Evolutionary conservation across 2,329 filamentous ascomycete genomes (phyloP), one percentile per base, ranked within the genome.

Genomic region (Alternaria conjuncta): DNA sequence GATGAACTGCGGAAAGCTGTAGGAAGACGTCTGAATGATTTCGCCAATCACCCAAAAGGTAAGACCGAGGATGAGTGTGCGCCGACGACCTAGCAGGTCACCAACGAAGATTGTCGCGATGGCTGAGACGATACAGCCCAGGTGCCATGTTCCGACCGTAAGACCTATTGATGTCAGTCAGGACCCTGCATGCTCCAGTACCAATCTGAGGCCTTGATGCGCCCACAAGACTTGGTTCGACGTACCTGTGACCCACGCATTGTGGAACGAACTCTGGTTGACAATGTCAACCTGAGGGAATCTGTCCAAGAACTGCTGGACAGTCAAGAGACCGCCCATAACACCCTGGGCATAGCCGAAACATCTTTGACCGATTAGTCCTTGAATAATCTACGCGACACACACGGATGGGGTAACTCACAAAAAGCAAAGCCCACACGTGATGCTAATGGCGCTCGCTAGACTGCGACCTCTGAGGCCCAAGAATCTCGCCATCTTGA

Each of bases 291-390:
- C 55, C 49, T 72, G 70, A 15, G 74, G 75, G 54, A 75, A 77
- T 26, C 62, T 62, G 15, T 69, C 71, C 4, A 88, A 81, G 71
- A 91, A 92, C 15, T 84, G 82, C 23, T 86, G 82, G 73, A 94
- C 86, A 8, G 90, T 92, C 65, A 95, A 82, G 66, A 95, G 88
- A 46, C 76, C 76, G 21, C 76, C 91, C 85, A 92, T 92, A 10
- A 92, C 90, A 74, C 91, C 91, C 64, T 83, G 76, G 70, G 92
- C 90, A 88, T 86, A 87, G 44, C 86, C 86, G 68, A 87, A 85
- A 28, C 84, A 81, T 45, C 79, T 83, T 57, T 55, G 13, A 44
- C 11, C 15, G 32, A 54, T 75, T 60, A 74, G 64, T 51, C 32
- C 11, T 36, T 51, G 50, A 49, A 46, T 23, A 28, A 55, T 43